A percentile compares a stretch with the other conserved stretches of the same genome.
Evolutionary conservation across 2,329 filamentous ascomycete species (phyloP).

Genomic region (Pyricularia pennisetigena): DNA sequence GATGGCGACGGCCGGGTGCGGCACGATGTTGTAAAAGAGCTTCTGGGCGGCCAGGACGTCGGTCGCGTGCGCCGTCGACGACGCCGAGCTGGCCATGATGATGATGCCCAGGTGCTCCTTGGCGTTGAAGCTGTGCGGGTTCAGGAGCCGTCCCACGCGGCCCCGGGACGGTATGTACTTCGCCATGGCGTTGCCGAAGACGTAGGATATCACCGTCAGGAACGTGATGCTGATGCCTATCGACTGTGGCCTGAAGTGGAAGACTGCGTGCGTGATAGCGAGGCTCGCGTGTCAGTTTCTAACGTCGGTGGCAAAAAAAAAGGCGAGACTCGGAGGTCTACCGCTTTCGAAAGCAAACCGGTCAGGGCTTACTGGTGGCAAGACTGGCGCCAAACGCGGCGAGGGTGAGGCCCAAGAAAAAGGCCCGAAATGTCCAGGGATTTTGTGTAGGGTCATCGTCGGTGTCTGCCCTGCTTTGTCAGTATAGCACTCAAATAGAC

Average conservation of each 20-base stretch:
- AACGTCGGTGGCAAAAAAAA: too few relatives aligned
- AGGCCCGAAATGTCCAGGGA: slow-evolving; percentile 12
- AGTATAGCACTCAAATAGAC: background rate
- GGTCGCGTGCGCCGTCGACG: slow-evolving; percentile 15
- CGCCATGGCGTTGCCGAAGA: slow-evolving; percentile 28
- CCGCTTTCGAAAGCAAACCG: too few relatives aligned
- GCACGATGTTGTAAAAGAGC: slow-evolving; percentile 32
- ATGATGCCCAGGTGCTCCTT: slow-evolving; percentile 15
- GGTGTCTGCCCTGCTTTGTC: background rate
- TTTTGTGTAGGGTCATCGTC: slow-evolving; percentile 13
- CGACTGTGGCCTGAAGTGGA: slow-evolving; percentile 35
- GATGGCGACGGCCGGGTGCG: slow-evolving; percentile 27
- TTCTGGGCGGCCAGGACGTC: slow-evolving; percentile 33
- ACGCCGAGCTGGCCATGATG: slow-evolving; percentile 13
- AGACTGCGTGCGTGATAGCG: slow-evolving; percentile 15
- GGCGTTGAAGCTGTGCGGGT: slow-evolving; percentile 15
- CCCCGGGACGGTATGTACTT: slow-evolving; percentile 23
- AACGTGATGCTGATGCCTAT: slow-evolving; percentile 34
- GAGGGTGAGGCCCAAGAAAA: slow-evolving; percentile 8
- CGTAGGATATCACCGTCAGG: slow-evolving; percentile 31
- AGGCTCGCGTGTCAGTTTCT: background rate
- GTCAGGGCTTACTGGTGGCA: background rate
- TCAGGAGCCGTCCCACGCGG: slow-evolving; percentile 18
- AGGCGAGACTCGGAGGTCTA: background rate
- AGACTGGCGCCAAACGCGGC: background rate